Conservation (phyloP, 1,139 yeast species). For the Zygosaccharomyces pseudobailii region DNA sequence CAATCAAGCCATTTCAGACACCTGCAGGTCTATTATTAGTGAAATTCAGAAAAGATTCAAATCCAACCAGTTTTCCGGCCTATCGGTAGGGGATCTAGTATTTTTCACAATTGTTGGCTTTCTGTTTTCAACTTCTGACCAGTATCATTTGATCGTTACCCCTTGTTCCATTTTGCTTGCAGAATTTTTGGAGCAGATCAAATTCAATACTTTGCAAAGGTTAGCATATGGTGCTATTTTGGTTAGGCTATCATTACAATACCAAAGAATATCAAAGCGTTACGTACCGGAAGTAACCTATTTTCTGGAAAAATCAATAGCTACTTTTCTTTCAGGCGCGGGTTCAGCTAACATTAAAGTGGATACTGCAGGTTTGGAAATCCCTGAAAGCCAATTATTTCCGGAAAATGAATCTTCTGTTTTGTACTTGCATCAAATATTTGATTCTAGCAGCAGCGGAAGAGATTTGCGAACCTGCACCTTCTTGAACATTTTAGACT, state of each 20-base stretch:
- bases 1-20: constrained; percentile 57
- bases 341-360: constrained; percentile 16
- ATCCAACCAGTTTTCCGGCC: constrained; percentile 17
- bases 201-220: constrained; percentile 38
- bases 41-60: constrained; percentile 48
- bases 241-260: constrained; percentile 59
- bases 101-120: constrained; percentile 68
- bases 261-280: constrained; percentile 77
- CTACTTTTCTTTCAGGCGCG: constrained; percentile 41
- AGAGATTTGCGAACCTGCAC: constrained; percentile 35
- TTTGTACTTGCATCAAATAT: constrained; percentile 23
- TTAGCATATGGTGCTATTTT: constrained; percentile 53
- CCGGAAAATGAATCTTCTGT: constrained; percentile 10
- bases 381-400: constrained; percentile 17
- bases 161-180: constrained; percentile 73
- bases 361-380: constrained; percentile 24
- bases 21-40: constrained; percentile 45
- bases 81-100: constrained; percentile 48
- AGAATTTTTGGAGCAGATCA: constrained; percentile 56
- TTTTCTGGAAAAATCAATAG: constrained; percentile 52
- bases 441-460: constrained; percentile 20
- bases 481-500: constrained; percentile 29
- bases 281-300: constrained; percentile 71
- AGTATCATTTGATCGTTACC: constrained; percentile 85
- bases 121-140: constrained; percentile 90